These are phyloP conservation scores for Aspergillus nomiae DNA, from an alignment of 2,329 filamentous ascomycete species.

Conservation along the genomic window DNA sequence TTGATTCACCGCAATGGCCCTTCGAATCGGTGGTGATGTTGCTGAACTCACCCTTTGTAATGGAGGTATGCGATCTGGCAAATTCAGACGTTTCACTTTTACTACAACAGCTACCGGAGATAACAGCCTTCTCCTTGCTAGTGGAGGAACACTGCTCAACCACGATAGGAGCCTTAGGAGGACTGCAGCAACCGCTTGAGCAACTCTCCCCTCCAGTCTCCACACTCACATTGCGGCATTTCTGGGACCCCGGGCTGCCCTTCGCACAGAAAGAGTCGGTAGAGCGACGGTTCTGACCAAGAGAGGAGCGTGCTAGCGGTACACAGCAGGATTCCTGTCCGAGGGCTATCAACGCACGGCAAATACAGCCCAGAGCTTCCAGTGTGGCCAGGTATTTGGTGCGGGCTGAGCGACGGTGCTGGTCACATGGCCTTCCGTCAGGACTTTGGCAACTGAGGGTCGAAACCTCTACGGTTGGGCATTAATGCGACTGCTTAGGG, in stretches of 20 bases:
- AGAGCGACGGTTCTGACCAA: conserved; percentile 1
- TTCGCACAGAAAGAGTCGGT: conserved; percentile 14
- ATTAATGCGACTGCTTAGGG: conserved; percentile 1
- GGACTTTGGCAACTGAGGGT: conserved; percentile 6
- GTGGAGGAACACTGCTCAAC: not conserved
- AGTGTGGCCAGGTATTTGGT: conserved; percentile 49
- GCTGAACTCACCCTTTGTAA: not conserved
- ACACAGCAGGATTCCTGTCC: conserved; percentile 56
- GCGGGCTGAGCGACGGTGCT: conserved; percentile 40
- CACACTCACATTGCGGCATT: not conserved
- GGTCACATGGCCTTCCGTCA: conserved; percentile 37
- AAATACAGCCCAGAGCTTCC: conserved; percentile 56
- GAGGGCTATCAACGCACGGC: conserved; percentile 54
- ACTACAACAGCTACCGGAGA: not conserved
- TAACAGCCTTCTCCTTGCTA: not conserved
- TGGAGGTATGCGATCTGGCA: not conserved
- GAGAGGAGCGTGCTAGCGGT: conserved; percentile 17
- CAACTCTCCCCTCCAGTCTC: not conserved
- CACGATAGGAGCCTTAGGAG: not conserved
- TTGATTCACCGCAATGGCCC: not conserved
- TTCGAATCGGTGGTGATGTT: not conserved
- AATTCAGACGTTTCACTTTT: not conserved
- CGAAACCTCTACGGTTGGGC: not conserved
- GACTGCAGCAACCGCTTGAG: not conserved
- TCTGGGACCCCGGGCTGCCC: not conserved